A percentile compares a stretch with the other conserved stretches of the same genome.
Conservation (phyloP, 371 early-diverging fungal genomes). For the Catenaria anguillulae region DNA sequence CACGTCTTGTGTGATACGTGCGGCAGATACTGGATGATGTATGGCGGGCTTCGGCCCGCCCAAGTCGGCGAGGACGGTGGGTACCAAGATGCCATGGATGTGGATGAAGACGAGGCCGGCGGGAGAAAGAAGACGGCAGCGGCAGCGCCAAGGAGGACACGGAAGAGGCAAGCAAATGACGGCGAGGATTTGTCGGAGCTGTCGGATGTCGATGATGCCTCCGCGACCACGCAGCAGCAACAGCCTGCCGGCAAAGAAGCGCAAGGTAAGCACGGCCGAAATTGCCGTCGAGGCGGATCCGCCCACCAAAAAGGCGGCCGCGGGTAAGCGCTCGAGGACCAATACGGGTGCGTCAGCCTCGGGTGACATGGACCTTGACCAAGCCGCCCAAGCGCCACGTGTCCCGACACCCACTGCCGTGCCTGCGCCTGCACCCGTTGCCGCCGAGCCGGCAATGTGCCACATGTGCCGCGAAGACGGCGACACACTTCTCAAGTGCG, state of each 20-base stretch:
- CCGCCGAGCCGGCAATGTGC: background rate
- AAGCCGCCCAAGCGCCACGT: background rate
- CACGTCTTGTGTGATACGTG: conserved; percentile 5
- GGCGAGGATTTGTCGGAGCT: background rate
- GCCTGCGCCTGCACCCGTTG: background rate
- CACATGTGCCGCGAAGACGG: conserved; percentile 2
- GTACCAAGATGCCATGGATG: no score
- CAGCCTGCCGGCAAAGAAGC: no score
- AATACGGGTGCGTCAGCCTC: background rate
- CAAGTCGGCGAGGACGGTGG: background rate
- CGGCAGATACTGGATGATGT: conserved; percentile 7
- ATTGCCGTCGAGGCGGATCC: no score
- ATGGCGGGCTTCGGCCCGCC: conserved; percentile 5
- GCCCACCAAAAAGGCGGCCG: no score
- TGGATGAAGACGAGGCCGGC: background rate
- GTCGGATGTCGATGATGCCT: background rate
- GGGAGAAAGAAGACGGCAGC: background rate
- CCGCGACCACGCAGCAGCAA: background rate
- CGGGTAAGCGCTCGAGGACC: background rate
- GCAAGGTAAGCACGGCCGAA: no score
- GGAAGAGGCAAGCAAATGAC: no score
- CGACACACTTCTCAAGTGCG: background rate
- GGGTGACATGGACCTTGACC: no score
- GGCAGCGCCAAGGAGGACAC: background rate
- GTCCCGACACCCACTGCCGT: background rate